Evolutionary conservation across 1,284 basidiomycete species (phyloP).

Genomic region (Cutaneotrichosporon daszewskae): DNA sequence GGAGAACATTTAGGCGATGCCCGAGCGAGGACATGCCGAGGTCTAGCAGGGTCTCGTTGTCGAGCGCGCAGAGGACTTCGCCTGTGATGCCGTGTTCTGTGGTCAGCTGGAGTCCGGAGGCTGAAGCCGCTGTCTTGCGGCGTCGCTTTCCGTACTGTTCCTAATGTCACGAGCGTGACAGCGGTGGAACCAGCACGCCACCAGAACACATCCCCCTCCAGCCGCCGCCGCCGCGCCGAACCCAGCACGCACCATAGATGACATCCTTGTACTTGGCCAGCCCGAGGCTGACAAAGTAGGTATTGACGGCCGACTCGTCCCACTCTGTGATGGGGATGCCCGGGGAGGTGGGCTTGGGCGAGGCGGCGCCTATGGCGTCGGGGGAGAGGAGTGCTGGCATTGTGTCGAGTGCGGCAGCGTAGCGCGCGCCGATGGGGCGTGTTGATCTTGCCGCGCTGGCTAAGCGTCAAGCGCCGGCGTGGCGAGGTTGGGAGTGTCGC

Average conservation of each 20-base stretch:
- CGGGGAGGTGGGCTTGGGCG: constrained; percentile 17
- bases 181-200: too few species aligned
- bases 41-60: constrained; percentile 73
- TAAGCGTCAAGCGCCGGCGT: too few species aligned
- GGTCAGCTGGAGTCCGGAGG: constrained; percentile 1
- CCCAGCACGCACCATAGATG: constrained; percentile 44
- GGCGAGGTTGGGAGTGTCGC: too few species aligned
- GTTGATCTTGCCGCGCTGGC: too few species aligned
- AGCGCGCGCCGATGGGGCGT: neutral
- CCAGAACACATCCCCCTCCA: neutral
- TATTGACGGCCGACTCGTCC: constrained; percentile 74
- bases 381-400: neutral
- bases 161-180: too few species aligned
- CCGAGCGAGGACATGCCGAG: constrained; percentile 79
- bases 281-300: constrained; percentile 66
- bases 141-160: too few species aligned
- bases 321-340: constrained; percentile 55
- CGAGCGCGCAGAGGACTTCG: constrained; percentile 74
- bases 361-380: constrained; percentile 22
- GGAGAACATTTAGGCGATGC: constrained; percentile 79
- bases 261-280: constrained; percentile 69
- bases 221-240: neutral
- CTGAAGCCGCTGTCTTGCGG: too few species aligned
- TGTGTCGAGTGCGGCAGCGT: neutral
- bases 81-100: constrained; percentile 85